phyloP scores from a whole-genome alignment of 169 alveolate genomes.

The Blepharisma undulans region DNA sequence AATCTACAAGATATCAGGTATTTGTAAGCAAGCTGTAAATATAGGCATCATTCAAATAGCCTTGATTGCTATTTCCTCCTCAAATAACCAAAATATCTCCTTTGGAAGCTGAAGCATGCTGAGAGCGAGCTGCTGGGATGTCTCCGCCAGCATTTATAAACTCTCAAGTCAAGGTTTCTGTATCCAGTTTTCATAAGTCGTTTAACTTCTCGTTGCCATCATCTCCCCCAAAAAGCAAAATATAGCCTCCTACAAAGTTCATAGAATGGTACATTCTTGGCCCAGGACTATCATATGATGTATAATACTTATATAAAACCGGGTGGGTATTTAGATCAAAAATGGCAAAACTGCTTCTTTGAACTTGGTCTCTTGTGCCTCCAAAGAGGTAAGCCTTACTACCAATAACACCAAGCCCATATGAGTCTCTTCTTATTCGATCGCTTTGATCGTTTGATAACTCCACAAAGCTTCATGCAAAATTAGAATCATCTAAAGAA shows the following conservation, averaged over 20 bases:
- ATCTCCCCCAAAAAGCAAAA: conserved; percentile 73
- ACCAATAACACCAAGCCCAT: background rate
- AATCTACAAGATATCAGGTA: background rate
- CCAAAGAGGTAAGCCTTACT: background rate
- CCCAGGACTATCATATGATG: too few relatives aligned
- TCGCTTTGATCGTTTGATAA: background rate
- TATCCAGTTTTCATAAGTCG: conserved; percentile 59
- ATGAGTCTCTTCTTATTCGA: background rate
- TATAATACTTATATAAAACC: too few relatives aligned
- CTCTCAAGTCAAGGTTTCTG: conserved; percentile 41
- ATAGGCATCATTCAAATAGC: background rate
- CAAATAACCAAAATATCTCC: background rate
- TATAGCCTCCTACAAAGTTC: too few relatives aligned
- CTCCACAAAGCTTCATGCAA: too few relatives aligned
- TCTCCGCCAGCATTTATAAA: conserved; percentile 55
- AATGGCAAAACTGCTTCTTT: too few relatives aligned
- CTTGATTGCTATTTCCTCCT: background rate
- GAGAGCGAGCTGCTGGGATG: conserved; percentile 77
- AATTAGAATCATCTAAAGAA: too few relatives aligned
- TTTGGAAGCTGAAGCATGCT: conserved; percentile 50
- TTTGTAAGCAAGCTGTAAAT: background rate
- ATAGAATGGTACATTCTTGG: too few relatives aligned
- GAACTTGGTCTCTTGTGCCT: background rate
- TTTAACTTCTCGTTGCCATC: conserved; percentile 59
- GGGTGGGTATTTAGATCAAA: too few relatives aligned